These are phyloP conservation scores for Stagonosporopsis rhizophila DNA, from an alignment of 2,329 filamentous ascomycete genomes.

Conservation along the genomic window DNA sequence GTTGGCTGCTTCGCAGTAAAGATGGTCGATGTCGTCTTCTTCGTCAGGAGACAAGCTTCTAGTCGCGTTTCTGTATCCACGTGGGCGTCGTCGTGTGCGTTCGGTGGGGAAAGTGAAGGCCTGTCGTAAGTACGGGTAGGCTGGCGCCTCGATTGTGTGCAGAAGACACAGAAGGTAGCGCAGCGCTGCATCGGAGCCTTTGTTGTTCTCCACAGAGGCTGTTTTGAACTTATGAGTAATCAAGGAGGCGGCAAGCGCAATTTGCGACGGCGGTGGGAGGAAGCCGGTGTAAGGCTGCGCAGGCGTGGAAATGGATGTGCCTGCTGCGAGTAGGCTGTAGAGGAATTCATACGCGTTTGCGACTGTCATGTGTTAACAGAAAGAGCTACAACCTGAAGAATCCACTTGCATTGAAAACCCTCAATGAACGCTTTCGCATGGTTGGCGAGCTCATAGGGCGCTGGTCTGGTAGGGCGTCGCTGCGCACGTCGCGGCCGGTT, in stretches of 20 bases:
- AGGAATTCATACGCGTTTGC: constrained; percentile 46
- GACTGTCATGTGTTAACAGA: constrained; percentile 27
- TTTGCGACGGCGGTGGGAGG: constrained; percentile 73
- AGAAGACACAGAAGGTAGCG: constrained; percentile 74
- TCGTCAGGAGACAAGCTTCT: constrained; percentile 37
- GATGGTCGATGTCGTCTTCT: constrained; percentile 50
- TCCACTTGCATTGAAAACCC: constrained; percentile 38
- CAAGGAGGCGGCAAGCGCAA: constrained; percentile 82
- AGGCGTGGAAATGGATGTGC: constrained; percentile 43
- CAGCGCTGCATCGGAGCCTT: constrained; percentile 71
- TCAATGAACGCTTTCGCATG: constrained; percentile 49
- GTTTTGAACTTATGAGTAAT: constrained; percentile 81
- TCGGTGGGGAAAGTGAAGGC: constrained; percentile 71
- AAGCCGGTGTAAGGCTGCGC: constrained; percentile 57
- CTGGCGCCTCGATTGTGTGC: constrained; percentile 70
- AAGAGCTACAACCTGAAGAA: background rate
- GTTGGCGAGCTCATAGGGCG: constrained; percentile 46
- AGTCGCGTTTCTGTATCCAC: constrained; percentile 25
- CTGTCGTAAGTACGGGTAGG: constrained; percentile 67
- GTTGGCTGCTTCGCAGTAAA: constrained; percentile 61
- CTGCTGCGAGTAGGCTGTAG: constrained; percentile 41
- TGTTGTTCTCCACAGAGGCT: constrained; percentile 64
- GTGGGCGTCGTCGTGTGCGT: constrained; percentile 32
- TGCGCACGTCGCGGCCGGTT: constrained; percentile 35
- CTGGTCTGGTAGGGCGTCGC: constrained; percentile 40